Evolutionary conservation across 768 basidiomycete species (phyloP), one percentile per base, ranked within the genome.

Genomic region (Auricularia auricula-judae): DNA sequence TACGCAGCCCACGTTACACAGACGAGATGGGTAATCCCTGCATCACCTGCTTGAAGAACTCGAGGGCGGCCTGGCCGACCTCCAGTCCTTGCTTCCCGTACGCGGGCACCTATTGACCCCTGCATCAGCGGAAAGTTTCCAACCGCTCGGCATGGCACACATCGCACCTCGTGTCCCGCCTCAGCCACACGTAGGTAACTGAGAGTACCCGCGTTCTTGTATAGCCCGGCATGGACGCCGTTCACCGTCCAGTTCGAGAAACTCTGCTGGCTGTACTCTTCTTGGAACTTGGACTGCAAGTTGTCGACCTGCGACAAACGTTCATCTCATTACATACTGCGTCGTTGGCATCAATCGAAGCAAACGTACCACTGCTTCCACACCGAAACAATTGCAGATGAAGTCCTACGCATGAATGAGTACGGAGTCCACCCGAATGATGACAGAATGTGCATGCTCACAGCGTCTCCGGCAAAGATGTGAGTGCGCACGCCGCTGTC

Each of bases 391-490:
- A 70, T 85, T 86, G 63, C 80, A 69, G 66, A 83, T 81, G 68
- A 78, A 82, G 69, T 84, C 82, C 76, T 39, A 11, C 8, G 39
- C 7, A 3, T 33, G 21, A 29, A 8, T 44, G 39, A 53, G 29
- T 29, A 53, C 21, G 10, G 3, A 11, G 4, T 59, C 8, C 43
- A 21, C 47, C 62, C 29, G 29, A 29, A 29, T 29, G 29, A 61
- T 36, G n/a, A n/a, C 53, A 63, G 62, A 59, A 33, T 43, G 18
- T 64, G 39, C n/a, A 36, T 14, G 71, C 80, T 64, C 67, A 82
- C 82, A 35, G 82, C 84, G 69, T 85, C 84, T 33, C 84, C 84
- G 64, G 80, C 81, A 66, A 77, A 85, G n/a, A 85, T 70, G 53
- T 83, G 69, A 18, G 81, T 82, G 63, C 81, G 68, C 51, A 82